Evolutionary conservation across 1,139 yeast species (phyloP), one percentile per base, ranked within the genome.

Genomic region (Blastobotrys raffinosifermentans): DNA sequence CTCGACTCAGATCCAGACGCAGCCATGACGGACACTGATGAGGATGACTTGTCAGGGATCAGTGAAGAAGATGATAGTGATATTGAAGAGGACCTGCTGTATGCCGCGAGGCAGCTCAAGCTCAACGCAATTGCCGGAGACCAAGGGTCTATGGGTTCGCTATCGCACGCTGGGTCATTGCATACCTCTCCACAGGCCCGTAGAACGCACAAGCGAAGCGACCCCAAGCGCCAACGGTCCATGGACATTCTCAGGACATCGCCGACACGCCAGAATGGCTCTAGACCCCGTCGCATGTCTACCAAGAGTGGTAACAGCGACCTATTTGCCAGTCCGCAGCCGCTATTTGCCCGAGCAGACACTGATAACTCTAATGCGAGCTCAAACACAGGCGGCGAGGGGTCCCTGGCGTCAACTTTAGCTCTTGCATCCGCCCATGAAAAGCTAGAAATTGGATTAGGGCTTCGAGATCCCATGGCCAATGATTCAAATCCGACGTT

Each of bases 11-110:
- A 39, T 7, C 46, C 42, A 14, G 43, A 40, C 14, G 41, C 37
- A 8, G 35, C 30, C 27, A 36, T 27, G 19, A 25, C 31, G 29
- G 29, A 33, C 17, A 19, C 31, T 29, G 46, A 41, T 6, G 44
- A 34, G 6, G 53, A 30, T 8, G 38, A 36, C 3, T 32, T 43
- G 34, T 39, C 41, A 17, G 47, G 51, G 27, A 30, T 47, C 34
- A 51, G 53, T 32, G 54, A 54, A 27, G 65, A 59, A 34, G 66
- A 61, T 37, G 65, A 61, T 34, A 55, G 61, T 32, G 64, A 60
- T 34, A 53, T 62, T 22, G 66, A 60, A 37, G 66, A 60, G 38
- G 62, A 60, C 26, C 35, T 61, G 34, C 45, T 55, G 34, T 47
- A 49, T 30, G 63, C 61, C 1, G 58, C 58, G 2, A 48, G 46